Percentiles rank a stretch among this genome's conserved stretches.
These are phyloP conservation scores for Jatropha multifida DNA, from an alignment of 441 rosid species.

Conservation along the genomic window DNA sequence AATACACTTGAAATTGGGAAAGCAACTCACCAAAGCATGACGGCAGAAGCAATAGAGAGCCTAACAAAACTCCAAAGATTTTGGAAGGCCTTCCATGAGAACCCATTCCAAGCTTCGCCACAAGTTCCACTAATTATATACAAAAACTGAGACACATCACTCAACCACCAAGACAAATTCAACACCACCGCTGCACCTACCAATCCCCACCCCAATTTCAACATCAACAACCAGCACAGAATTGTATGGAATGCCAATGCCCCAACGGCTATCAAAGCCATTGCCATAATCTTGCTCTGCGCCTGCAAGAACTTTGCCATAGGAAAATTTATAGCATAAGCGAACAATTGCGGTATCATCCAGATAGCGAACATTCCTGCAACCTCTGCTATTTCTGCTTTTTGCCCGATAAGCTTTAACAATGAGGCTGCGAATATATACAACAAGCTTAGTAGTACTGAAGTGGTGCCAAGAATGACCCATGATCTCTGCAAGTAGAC, in stretches of 20 bases:
- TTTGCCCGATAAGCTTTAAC: conserved; percentile 60
- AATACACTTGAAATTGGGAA: too few relatives aligned
- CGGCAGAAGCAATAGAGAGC: conserved; percentile 66
- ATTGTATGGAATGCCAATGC: conserved; percentile 50
- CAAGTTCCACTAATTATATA: conserved; percentile 49
- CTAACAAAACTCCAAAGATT: conserved; percentile 62
- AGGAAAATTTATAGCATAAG: conserved; percentile 77
- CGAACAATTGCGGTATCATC: conserved; percentile 83
- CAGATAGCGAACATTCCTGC: conserved; percentile 65
- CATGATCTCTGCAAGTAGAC: conserved; percentile 87
- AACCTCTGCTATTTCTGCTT: conserved; percentile 48
- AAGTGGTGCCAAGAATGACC: conserved; percentile 58
- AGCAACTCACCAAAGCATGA: conserved; percentile 67
- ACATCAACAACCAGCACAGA: conserved; percentile 52
- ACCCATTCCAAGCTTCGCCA: conserved; percentile 66
- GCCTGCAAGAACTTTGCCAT: conserved; percentile 78
- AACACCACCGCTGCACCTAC: conserved; percentile 70
- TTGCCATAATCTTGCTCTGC: conserved; percentile 68
- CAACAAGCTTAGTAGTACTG: conserved; percentile 47
- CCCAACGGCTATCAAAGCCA: conserved; percentile 64
- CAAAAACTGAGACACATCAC: conserved; percentile 34
- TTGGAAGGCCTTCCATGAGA: conserved; percentile 64
- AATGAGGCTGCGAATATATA: conserved; percentile 65
- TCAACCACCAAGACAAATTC: conserved; percentile 57
- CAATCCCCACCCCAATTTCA: conserved; percentile 63